These are phyloP conservation scores for Xylaria sp. DNA, from an alignment of 2,329 filamentous ascomycete species.

Conservation along the genomic window DNA sequence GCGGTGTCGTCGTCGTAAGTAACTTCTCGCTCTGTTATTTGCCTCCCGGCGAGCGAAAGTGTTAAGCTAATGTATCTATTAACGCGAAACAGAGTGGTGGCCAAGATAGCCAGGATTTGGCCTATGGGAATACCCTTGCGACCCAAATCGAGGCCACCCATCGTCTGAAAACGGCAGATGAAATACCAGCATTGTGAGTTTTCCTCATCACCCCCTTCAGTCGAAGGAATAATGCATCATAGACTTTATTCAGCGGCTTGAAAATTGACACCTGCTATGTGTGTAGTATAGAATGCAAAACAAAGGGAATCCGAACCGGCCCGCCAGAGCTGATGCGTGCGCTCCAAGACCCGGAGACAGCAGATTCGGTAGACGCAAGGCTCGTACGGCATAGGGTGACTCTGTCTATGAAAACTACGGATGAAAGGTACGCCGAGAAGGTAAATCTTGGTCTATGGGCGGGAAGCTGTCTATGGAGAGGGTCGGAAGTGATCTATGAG, in stretches of 20 bases:
- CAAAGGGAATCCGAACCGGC: slow-evolving; percentile 41
- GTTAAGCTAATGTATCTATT: not conserved
- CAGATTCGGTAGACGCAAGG: slow-evolving; percentile 38
- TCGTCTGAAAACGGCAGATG: slow-evolving; percentile 43
- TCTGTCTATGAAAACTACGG: slow-evolving; percentile 47
- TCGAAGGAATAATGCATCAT: not conserved
- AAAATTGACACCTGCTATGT: not conserved
- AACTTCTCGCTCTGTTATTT: not conserved
- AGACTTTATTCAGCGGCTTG: not conserved
- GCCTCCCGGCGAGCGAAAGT: not conserved
- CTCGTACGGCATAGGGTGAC: slow-evolving; percentile 42
- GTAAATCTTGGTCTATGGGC: slow-evolving; percentile 47
- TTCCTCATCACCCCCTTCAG: not conserved
- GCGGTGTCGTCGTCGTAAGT: slow-evolving; percentile 44
- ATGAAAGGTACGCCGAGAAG: slow-evolving; percentile 45
- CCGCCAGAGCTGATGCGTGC: slow-evolving; percentile 40
- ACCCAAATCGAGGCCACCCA: slow-evolving; percentile 45
- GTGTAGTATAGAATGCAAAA: slow-evolving; percentile 47
- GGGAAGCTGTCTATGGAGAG: slow-evolving; percentile 46
- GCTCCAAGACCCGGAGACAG: slow-evolving; percentile 38
- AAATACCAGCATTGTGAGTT: slow-evolving; percentile 45
- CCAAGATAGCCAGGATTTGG: slow-evolving; percentile 44
- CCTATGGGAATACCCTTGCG: slow-evolving; percentile 37
- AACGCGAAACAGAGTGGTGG: slow-evolving; percentile 40
- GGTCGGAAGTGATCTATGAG: slow-evolving; percentile 46